A percentile compares a stretch with the other conserved stretches of the same genome.
Evolutionary conservation across 75 land plant genomes (phyloP).

Genomic region (Pinus tabuliformis): DNA sequence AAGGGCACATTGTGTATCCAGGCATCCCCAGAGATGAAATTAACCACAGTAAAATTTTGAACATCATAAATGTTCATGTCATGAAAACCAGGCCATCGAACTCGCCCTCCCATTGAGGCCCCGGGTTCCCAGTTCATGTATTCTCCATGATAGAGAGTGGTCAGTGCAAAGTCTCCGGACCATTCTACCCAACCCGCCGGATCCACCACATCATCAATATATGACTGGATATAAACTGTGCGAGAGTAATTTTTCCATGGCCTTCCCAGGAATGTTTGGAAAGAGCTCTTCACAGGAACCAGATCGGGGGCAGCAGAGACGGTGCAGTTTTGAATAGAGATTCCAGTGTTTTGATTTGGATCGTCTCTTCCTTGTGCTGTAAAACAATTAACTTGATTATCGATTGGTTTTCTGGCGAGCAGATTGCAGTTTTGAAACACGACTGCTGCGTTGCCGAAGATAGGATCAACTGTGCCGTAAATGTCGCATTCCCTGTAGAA

Average conservation of each 20-base stretch:
- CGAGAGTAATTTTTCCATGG: slow-evolving; percentile 19
- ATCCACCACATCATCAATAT: slow-evolving; percentile 1
- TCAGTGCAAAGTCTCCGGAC: slow-evolving; percentile 11
- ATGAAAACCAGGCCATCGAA: slow-evolving; percentile 13
- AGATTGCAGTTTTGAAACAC: slow-evolving; percentile 21
- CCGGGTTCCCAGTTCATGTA: slow-evolving; percentile 18
- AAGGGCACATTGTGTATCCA: neutral
- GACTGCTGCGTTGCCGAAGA: slow-evolving; percentile 28
- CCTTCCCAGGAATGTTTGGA: slow-evolving; percentile 16
- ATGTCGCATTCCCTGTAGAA: slow-evolving; percentile 19
- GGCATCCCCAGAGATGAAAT: slow-evolving; percentile 8
- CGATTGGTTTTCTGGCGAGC: slow-evolving; percentile 5
- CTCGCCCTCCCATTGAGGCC: slow-evolving; percentile 4
- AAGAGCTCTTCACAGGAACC: neutral
- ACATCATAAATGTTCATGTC: neutral
- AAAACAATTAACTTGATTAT: neutral
- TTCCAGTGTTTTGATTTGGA: slow-evolving; percentile 17
- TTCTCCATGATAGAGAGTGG: slow-evolving; percentile 23
- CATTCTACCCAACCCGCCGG: slow-evolving; percentile 26
- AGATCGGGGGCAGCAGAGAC: slow-evolving; percentile 13
- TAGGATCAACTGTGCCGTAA: slow-evolving; percentile 24
- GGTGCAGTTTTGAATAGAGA: slow-evolving; percentile 22
- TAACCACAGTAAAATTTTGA: slow-evolving; percentile 3
- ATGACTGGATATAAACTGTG: slow-evolving; percentile 12
- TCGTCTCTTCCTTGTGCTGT: slow-evolving; percentile 21